These are phyloP conservation scores for Echites panduratus DNA, from an alignment of 257 asterid species.

Conservation along the genomic window DNA sequence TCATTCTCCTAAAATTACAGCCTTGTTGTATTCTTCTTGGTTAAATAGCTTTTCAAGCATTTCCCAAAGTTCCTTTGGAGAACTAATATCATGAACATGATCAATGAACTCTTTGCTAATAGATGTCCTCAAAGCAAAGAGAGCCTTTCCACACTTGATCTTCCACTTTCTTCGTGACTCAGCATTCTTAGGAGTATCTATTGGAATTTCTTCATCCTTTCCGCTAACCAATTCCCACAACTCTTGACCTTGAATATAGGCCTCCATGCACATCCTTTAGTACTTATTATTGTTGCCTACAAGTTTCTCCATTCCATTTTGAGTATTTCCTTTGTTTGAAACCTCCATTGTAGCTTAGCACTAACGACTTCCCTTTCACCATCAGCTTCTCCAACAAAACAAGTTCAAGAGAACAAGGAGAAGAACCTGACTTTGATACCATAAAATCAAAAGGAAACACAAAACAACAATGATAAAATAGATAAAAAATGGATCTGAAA, in stretches of 20 bases:
- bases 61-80: slow-evolving; percentile 7
- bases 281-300: slow-evolving; percentile 14
- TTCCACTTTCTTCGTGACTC: slow-evolving; percentile 15
- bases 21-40: slow-evolving; percentile 11
- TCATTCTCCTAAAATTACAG: slow-evolving; percentile 6
- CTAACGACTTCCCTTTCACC: too few relatives aligned
- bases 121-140: slow-evolving; percentile 16
- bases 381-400: too few relatives aligned
- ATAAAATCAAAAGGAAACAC: too few relatives aligned
- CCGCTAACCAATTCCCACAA: slow-evolving; percentile 7
- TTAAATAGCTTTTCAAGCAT: not conserved
- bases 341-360: too few relatives aligned
- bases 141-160: slow-evolving; percentile 15
- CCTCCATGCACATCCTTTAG: not conserved
- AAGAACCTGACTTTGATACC: too few relatives aligned
- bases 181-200: slow-evolving; percentile 7
- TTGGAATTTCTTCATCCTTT: not conserved
- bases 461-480: too few relatives aligned
- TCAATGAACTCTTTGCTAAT: slow-evolving; percentile 8
- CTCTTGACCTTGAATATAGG: not conserved
- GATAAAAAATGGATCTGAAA: too few relatives aligned
- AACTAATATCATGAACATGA: slow-evolving; percentile 3
- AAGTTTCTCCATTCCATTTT: slow-evolving; percentile 14
- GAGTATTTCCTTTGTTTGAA: not conserved
- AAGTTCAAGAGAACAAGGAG: too few relatives aligned